These are phyloP conservation scores for Eutypa lata DNA, from an alignment of 2,329 filamentous ascomycete genomes.

Conservation along the genomic window DNA sequence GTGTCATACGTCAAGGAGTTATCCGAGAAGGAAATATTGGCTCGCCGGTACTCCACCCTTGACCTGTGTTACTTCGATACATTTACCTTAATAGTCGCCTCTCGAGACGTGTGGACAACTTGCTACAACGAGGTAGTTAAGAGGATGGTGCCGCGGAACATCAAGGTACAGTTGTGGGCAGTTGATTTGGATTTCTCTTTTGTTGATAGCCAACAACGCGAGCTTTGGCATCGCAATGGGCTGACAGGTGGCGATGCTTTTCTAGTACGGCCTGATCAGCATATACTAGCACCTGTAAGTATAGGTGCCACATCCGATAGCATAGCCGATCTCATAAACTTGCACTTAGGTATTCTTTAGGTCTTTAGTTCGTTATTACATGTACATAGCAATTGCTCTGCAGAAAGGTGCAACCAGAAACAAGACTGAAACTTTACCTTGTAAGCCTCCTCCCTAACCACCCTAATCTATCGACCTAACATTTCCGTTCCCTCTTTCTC, in stretches of 20 bases:
- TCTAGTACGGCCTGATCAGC: slow-evolving; percentile 34
- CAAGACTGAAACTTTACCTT: no score
- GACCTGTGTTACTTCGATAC: slow-evolving; percentile 31
- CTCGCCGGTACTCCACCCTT: slow-evolving; percentile 30
- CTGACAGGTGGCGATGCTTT: slow-evolving; percentile 21
- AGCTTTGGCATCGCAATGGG: slow-evolving; percentile 19
- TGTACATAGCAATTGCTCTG: not conserved
- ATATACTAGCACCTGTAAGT: slow-evolving; percentile 21
- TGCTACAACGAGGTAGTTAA: not conserved
- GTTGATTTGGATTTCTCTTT: slow-evolving; percentile 23
- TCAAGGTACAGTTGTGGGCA: slow-evolving; percentile 3
- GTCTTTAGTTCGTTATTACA: not conserved
- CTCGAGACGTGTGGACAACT: not conserved
- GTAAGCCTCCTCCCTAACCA: no score
- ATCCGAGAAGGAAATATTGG: slow-evolving; percentile 16
- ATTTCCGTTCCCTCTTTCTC: no score
- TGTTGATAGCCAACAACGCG: slow-evolving; percentile 8
- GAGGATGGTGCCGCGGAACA: not conserved
- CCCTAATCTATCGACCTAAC: no score
- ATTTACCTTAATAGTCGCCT: slow-evolving; percentile 28
- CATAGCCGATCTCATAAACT: not conserved
- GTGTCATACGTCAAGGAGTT: slow-evolving; percentile 33
- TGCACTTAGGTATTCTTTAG: no score
- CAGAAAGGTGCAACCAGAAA: no score
- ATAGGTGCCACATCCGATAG: not conserved